Conservation (phyloP, 345 rosid genomes). For the Salix arbutifolia region DNA sequence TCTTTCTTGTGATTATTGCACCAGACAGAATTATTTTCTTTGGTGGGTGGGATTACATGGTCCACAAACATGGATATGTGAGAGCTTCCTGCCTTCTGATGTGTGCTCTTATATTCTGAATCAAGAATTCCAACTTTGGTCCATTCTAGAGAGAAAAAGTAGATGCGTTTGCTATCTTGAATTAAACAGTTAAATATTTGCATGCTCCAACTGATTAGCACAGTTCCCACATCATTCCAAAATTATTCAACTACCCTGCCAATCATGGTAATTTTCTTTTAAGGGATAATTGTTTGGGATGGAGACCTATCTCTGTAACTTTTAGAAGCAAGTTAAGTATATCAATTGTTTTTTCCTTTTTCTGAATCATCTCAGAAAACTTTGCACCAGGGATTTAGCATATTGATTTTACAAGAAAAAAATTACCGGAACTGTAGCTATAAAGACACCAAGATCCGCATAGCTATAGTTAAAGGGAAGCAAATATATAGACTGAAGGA, state of each 20-base stretch:
- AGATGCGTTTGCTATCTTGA: background rate
- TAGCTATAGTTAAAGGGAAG: background rate
- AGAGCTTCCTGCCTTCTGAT: constrained; percentile 4
- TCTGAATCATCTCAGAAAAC: no score
- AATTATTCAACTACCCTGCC: background rate
- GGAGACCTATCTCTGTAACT: background rate
- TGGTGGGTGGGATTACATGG: background rate
- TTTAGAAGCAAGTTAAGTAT: background rate
- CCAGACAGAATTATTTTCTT: background rate
- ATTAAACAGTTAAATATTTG: background rate
- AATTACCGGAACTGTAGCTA: background rate
- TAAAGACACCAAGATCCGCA: background rate
- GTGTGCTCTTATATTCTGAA: background rate
- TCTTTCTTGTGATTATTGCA: background rate
- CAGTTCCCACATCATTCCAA: background rate
- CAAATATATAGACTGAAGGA: background rate
- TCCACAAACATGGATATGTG: background rate
- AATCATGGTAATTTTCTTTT: background rate
- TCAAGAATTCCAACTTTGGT: background rate
- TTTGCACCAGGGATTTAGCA: background rate
- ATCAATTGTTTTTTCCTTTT: no score
- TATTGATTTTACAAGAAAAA: background rate
- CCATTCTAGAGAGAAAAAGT: background rate
- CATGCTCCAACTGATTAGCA: background rate
- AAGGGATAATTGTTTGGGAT: background rate